Percentiles rank a stretch among this genome's conserved stretches.
Evolutionary conservation across 768 basidiomycete species (phyloP).

Genomic region (Dendrothele bispora): DNA sequence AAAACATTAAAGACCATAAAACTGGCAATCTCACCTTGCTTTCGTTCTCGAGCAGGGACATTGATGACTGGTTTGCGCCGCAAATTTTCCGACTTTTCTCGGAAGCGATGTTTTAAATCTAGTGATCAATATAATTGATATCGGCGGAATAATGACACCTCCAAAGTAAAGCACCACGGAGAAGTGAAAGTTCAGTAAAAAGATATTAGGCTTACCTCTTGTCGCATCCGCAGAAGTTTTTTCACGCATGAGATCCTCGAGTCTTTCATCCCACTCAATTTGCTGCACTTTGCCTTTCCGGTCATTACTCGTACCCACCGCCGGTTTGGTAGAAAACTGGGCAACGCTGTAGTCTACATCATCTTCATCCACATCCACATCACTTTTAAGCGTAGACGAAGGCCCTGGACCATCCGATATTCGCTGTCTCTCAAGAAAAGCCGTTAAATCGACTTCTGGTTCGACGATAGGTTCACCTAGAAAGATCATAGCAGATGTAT

Average conservation of each 20-base stretch:
- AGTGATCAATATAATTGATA: too few relatives aligned
- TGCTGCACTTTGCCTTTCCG: constrained; percentile 63
- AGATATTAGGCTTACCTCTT: constrained; percentile 49
- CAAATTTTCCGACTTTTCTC: constrained; percentile 52
- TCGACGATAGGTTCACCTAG: constrained; percentile 68
- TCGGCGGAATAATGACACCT: too few relatives aligned
- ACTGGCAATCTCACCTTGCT: constrained; percentile 39
- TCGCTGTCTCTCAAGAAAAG: constrained; percentile 65
- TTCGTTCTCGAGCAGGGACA: constrained; percentile 29
- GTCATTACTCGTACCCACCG: constrained; percentile 24
- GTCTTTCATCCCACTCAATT: constrained; percentile 66
- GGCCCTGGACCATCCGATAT: constrained; percentile 37
- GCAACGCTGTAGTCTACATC: constrained; percentile 60
- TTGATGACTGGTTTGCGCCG: constrained; percentile 32
- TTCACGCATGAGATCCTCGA: constrained; percentile 67
- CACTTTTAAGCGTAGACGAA: constrained; percentile 14
- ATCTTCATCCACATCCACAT: constrained; percentile 42
- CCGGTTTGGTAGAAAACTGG: constrained; percentile 21
- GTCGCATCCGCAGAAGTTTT: constrained; percentile 75
- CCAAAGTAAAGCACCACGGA: neutral
- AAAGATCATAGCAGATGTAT: neutral
- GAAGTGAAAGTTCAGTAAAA: neutral
- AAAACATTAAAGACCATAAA: too few relatives aligned
- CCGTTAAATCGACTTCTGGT: constrained; percentile 71
- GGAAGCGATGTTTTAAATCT: constrained; percentile 63